Conservation (phyloP, 2,329 filamentous ascomycete species). For the Colletotrichum cuscutae region DNA sequence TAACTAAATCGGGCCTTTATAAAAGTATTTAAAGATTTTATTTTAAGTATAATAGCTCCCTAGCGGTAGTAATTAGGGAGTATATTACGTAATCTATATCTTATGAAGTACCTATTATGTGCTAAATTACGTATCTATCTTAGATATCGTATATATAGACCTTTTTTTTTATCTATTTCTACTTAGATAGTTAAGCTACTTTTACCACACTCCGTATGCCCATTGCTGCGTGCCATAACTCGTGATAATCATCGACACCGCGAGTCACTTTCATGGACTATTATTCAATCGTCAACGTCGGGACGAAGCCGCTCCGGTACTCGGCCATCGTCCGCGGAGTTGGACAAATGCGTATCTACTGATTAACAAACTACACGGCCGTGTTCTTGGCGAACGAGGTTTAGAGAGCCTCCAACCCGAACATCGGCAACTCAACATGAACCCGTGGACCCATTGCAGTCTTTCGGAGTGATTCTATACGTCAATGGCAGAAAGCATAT, state of each 20-base stretch:
- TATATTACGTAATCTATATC: too few relatives aligned
- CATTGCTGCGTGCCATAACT: too few relatives aligned
- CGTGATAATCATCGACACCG: background rate
- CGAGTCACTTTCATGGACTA: background rate
- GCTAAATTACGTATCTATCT: too few relatives aligned
- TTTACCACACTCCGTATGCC: too few relatives aligned
- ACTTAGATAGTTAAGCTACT: too few relatives aligned
- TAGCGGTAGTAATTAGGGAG: too few relatives aligned
- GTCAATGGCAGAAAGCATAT: constrained; percentile 25
- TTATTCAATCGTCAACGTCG: background rate
- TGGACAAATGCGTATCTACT: constrained; percentile 2
- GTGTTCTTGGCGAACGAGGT: constrained; percentile 16
- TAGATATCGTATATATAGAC: too few relatives aligned
- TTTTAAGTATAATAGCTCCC: too few relatives aligned
- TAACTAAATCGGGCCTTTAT: too few relatives aligned
- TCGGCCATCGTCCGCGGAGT: constrained; percentile 5
- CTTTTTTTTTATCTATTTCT: too few relatives aligned
- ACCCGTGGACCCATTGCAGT: constrained; percentile 7
- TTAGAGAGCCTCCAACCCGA: constrained; percentile 9
- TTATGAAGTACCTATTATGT: too few relatives aligned
- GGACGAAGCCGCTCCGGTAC: background rate
- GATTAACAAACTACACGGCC: background rate
- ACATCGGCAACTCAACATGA: constrained; percentile 22
- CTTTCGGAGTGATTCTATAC: constrained; percentile 12
- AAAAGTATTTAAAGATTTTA: too few relatives aligned